A percentile compares a stretch with the other conserved stretches of the same genome.
Conservation (phyloP, 31 red algal species). For the Porphyra umbilicalis region DNA sequence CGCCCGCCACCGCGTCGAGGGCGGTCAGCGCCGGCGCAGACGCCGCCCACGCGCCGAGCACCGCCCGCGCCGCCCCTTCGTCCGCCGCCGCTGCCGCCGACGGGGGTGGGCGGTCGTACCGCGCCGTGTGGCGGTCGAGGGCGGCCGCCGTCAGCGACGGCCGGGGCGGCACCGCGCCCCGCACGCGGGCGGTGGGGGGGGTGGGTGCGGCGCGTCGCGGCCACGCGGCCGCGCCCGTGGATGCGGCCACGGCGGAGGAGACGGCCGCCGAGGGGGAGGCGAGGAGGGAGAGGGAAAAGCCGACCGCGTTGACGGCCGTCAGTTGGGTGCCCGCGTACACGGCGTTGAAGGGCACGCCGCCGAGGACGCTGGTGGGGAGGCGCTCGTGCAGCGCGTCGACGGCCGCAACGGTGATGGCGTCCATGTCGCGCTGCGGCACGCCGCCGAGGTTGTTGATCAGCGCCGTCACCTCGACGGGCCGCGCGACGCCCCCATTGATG, state of each 20-base stretch:
- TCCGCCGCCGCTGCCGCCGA: background rate
- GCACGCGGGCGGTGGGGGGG: constrained; percentile 4
- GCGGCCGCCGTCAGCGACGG: background rate
- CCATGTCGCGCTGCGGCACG: constrained; percentile 58
- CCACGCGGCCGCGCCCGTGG: constrained; percentile 24
- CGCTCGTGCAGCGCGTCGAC: constrained; percentile 11
- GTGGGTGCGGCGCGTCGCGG: constrained; percentile 12
- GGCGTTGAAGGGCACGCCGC: constrained; percentile 12
- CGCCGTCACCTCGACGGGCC: constrained; percentile 6
- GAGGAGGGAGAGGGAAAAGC: constrained; percentile 44
- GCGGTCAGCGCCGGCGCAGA: constrained; percentile 22
- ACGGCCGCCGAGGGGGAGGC: constrained; percentile 10
- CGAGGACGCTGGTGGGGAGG: constrained; percentile 13
- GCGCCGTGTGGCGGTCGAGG: background rate
- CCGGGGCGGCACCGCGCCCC: background rate
- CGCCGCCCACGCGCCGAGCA: constrained; percentile 13
- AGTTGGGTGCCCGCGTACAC: constrained; percentile 37
- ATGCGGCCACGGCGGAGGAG: constrained; percentile 16
- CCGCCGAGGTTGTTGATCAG: constrained; percentile 69
- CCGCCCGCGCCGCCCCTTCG: constrained; percentile 5
- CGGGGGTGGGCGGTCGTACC: no score
- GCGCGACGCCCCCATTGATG: background rate
- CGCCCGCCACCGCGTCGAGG: constrained; percentile 35
- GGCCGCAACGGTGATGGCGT: constrained; percentile 21
- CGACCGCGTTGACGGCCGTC: constrained; percentile 65